Base-by-base conservation (phyloP, 768 basidiomycete species). In the Phaeotremella fagi region DNA sequence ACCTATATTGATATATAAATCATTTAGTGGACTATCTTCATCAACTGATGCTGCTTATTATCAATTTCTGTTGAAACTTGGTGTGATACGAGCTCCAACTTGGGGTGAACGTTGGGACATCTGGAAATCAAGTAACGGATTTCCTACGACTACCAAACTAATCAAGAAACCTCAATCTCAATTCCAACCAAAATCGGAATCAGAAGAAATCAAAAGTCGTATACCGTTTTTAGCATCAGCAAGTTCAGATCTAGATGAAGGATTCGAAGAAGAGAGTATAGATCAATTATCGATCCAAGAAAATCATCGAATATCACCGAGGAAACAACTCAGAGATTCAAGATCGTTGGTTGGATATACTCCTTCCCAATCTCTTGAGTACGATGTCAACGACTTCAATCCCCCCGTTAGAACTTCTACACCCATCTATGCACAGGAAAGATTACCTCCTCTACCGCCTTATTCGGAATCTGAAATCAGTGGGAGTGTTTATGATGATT, bases 21-120 rank as follows among this genome's bases (percentile, higher is more conserved):
- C n/a, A n/a, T n/a, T n/a, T n/a, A n/a, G 69, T 52, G 69, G 61
- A 22, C 45, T 71, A n/a, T 55, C 61, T 2, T 56, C 54, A 3
- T 55, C 63, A 11, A 41, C 43, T 33, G 69, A 71, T 51, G 59
- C 69, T 22, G 57, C 54, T 9, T 71, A 71, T 49, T 71, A 68
- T 50, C 59, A 64, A 23, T 68, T 71, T 46, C 58, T 71, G 2
- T 58, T 71, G 18, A 71, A 68, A 47, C 50, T 71, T 6, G 66
- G 66, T 4, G 59, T 64, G 4, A 61, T 71, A n/a, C 57, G 62
- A 35, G 69, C 63, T 4, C 42, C 58, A 23, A 68, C 63, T 37
- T 71, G 69, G 69, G 69, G 63, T 9, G 66, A 68, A 38, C 59
- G 58, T 56, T 71, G 69, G 69, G 61, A 65, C 24, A 38, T 66